Conservation (phyloP, 148 eudicot species). For the Rhododendron simsii region DNA sequence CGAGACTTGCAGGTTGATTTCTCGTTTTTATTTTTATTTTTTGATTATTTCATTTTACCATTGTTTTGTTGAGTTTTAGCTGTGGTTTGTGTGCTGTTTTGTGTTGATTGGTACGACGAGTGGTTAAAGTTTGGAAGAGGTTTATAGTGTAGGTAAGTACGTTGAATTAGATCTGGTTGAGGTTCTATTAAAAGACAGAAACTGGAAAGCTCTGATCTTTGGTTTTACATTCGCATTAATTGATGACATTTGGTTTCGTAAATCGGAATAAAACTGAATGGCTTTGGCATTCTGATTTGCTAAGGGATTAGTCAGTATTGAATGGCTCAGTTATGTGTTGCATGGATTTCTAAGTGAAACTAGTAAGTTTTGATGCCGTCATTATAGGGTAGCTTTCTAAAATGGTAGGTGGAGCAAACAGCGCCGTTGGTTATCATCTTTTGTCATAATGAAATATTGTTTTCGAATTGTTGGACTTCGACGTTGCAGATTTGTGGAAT, state of each 20-base stretch:
- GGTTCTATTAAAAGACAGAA: background rate
- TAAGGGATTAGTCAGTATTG: background rate
- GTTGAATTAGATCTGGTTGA: background rate
- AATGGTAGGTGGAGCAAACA: background rate
- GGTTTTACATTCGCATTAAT: background rate
- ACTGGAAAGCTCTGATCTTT: background rate
- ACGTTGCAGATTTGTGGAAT: background rate
- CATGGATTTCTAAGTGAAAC: background rate
- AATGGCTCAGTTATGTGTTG: background rate
- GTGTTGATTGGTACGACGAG: background rate
- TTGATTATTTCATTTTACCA: background rate
- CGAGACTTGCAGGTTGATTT: conserved; percentile 80
- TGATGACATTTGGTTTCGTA: background rate
- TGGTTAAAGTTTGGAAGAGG: background rate
- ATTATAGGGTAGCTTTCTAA: background rate
- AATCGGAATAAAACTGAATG: no score
- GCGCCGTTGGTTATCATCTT: background rate
- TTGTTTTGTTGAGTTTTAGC: background rate
- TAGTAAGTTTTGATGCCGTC: background rate
- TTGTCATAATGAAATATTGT: background rate
- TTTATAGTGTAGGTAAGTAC: background rate
- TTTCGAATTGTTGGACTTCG: background rate
- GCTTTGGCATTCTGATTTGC: background rate
- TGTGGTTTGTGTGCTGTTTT: background rate
- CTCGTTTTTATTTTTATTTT: background rate